Conservation (phyloP, 2,329 filamentous ascomycete genomes). For the Pseudogymnoascus sp. region DNA sequence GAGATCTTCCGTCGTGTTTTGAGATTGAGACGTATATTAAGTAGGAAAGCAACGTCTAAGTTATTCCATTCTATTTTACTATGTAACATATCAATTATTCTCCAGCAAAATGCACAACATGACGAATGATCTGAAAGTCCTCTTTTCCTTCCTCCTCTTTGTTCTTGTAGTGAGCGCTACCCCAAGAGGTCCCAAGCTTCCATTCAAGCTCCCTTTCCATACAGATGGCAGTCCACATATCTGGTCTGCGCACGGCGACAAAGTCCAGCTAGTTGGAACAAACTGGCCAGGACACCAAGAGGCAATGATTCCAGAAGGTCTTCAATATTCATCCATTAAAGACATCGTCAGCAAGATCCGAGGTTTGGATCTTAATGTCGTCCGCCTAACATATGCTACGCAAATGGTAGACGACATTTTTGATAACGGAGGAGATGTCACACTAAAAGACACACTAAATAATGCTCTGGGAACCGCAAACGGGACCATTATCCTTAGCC, state of each 20-base stretch:
- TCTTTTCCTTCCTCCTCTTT: background rate
- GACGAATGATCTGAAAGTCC: background rate
- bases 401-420: constrained; percentile 56
- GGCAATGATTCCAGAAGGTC: constrained; percentile 57
- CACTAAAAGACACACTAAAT: constrained; percentile 38
- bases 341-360: constrained; percentile 49
- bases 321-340: constrained; percentile 52
- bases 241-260: constrained; percentile 25
- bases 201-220: background rate
- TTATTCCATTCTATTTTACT: background rate
- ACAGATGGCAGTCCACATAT: background rate
- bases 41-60: background rate
- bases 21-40: background rate
- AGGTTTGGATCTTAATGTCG: constrained; percentile 52
- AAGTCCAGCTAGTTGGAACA: constrained; percentile 44
- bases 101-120: background rate
- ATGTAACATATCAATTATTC: background rate
- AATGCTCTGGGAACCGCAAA: constrained; percentile 43
- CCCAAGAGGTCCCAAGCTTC: background rate
- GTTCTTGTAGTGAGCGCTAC: background rate
- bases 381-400: constrained; percentile 55
- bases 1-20: background rate
- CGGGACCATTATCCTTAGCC: constrained; percentile 41
- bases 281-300: constrained; percentile 57
- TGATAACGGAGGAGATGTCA: constrained; percentile 40